Conservation (phyloP, 108 stramenopile species). For the Hondaea fermentalgiana region DNA sequence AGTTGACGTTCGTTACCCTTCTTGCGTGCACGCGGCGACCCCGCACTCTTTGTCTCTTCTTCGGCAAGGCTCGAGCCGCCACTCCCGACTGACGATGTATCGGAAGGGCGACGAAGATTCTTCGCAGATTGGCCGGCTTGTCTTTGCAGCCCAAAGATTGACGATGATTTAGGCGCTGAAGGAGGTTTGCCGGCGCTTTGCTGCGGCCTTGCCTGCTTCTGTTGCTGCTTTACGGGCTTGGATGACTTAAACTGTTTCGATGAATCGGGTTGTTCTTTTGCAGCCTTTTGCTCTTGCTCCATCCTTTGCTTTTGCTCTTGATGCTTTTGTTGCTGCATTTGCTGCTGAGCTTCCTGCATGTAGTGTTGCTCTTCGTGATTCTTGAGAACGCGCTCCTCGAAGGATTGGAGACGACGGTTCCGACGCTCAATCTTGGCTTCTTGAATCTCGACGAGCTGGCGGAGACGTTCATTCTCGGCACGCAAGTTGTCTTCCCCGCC, state of each 20-base stretch:
- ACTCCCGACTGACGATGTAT: not conserved
- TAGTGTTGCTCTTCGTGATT: not conserved
- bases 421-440: slow-evolving; percentile 4
- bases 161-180: too few species aligned
- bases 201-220: too few species aligned
- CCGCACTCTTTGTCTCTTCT: not conserved
- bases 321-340: not conserved
- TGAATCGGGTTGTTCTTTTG: too few species aligned
- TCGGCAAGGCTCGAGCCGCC: not conserved
- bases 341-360: too few species aligned
- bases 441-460: not conserved
- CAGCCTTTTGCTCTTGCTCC: too few species aligned
- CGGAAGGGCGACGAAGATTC: not conserved
- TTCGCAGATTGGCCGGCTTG: not conserved
- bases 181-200: too few species aligned
- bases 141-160: not conserved
- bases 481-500: not conserved
- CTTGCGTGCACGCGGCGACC: not conserved
- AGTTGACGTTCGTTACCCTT: not conserved
- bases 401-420: not conserved
- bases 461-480: not conserved
- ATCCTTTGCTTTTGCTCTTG: too few species aligned
- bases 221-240: too few species aligned
- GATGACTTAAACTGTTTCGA: too few species aligned
- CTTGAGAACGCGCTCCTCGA: not conserved